Base-by-base conservation (phyloP, 768 basidiomycete species). In the Trametes coccinea region DNA sequence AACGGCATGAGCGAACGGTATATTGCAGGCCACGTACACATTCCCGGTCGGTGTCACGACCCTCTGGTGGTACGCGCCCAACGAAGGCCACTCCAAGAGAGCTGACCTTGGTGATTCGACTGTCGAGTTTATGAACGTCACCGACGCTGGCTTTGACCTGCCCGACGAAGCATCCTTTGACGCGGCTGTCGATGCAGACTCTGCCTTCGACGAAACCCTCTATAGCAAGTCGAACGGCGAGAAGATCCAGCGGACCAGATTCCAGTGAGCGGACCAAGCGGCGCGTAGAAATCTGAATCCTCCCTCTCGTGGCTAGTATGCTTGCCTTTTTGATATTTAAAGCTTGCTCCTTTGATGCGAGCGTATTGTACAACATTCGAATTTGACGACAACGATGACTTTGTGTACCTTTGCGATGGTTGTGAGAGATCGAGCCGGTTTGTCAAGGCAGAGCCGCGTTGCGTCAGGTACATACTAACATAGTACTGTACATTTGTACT, bases 1-100 rank as follows among this genome's bases (percentile, higher is more conserved):
- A 41, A 5, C 16, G 41, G 16, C 16, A 30, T 30, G 29, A 11
- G 31, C 40, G 14, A n/a, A 43, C 41, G 41, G n/a, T 16, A 27
- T 34, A n/a, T 30, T 17, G 6, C 17, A 59, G 85, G 90, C 88
- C 1, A 81, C 77, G 0, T 89, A 89, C 70, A 89, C 87, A 2
- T 92, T 92, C 77, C 89, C 90, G 1, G 89, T 90, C 10, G 90
- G 90, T 16, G 84, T 91, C 30, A 82, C 81, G 40, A 83, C 82
- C 22, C 67, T 82, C 50, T 80, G 77, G 79, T 83, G 80, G 81
- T 82, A 79, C 65, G 79, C 68, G 3, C 63, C 67, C 39, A 57
- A 61, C 44, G 49, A 67, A 13, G 60, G 59, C 13, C 51, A 56
- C 44, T 52, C 58, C 0, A 56, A 58, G 49, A 49, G 55, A n/a